These are phyloP conservation scores for Talaromyces sp. DNA, from an alignment of 2,329 filamentous ascomycete genomes.

Conservation along the genomic window DNA sequence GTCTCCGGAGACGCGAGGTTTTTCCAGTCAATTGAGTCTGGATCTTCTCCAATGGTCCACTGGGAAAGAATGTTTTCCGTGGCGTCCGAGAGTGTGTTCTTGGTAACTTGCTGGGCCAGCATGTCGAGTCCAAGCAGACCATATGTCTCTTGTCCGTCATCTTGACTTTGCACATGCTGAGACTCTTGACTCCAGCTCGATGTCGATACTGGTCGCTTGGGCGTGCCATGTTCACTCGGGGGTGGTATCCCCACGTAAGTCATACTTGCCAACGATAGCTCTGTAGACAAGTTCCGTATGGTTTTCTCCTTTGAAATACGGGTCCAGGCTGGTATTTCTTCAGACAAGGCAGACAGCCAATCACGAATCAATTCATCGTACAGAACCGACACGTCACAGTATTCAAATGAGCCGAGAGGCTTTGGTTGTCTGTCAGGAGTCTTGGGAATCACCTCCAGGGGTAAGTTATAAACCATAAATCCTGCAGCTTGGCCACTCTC, in stretches of 20 bases:
- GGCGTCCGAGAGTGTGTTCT: neutral
- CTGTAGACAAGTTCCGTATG: conserved; percentile 29
- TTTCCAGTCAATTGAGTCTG: conserved; percentile 29
- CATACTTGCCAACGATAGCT: conserved; percentile 32
- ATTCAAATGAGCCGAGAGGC: conserved; percentile 10
- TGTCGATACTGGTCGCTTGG: neutral
- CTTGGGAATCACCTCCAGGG: conserved; percentile 9
- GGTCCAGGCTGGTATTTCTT: conserved; percentile 28
- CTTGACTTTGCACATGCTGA: neutral
- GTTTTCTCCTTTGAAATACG: conserved; percentile 33
- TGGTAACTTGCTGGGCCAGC: neutral
- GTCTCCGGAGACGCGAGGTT: conserved; percentile 16
- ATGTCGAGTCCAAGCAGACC: conserved; percentile 3
- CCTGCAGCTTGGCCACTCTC: conserved; percentile 2
- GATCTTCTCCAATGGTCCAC: conserved; percentile 29
- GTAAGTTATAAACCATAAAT: conserved; percentile 16
- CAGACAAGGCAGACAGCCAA: conserved; percentile 30
- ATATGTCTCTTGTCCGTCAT: neutral
- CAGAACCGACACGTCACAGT: conserved; percentile 18
- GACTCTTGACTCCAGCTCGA: neutral
- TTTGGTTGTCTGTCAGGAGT: neutral
- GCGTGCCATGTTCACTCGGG: neutral
- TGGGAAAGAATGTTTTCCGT: conserved; percentile 26
- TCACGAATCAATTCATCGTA: conserved; percentile 32
- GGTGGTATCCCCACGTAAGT: conserved; percentile 13